Base-by-base conservation (phyloP, 106 monocot species). In the Dioscorea dumetorum region DNA sequence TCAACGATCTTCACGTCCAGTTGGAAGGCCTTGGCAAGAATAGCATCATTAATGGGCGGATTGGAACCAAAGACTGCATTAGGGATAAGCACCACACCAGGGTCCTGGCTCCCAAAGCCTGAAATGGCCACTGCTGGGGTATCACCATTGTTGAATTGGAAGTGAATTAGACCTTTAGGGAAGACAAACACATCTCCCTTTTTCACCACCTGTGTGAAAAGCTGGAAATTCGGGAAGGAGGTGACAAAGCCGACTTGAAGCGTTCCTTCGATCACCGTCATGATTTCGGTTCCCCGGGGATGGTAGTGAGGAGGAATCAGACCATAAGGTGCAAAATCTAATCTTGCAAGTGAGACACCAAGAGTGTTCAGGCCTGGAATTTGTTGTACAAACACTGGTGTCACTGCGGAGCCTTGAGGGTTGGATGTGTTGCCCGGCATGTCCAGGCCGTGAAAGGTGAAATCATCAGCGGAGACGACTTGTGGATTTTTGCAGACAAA, bases 391-490 rank as follows among this genome's bases (percentile, higher is more conserved):
- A 19, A 32, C 14, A 61, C 49, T 31, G 33, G 17, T 6, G 60
- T 66, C 28, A 60, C 58, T 17, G 15, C 19, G 2, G 75, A 70
- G 17, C 66, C 58, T 8, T 70, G 48, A 54, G 49, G 69, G 74
- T 73, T 73, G 9, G 49, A 2, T 18, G 67, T 73, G 73, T 70
- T 65, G 6, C 70, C 23, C 22, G 70, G 74, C 22, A 64, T 63
- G 67, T 67, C 72, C 12, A 70, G 74, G 41, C 69, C 79, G 22
- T 69, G 24, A 74, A 70, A 70, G 74, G 74, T 70, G 60, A 80
- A 80, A 72, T 80, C 79, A 7, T 80, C 70, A 0, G 69, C 20
- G 10, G 24, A 34, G 31, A 61, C 74, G 0, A 24, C 34, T 19
- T 65, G 52, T 4, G 74, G 70, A 17, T 80, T 65, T 53, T 80